These are phyloP conservation scores for Claviceps sorghi DNA, from an alignment of 2,329 filamentous ascomycete species.

Conservation along the genomic window DNA sequence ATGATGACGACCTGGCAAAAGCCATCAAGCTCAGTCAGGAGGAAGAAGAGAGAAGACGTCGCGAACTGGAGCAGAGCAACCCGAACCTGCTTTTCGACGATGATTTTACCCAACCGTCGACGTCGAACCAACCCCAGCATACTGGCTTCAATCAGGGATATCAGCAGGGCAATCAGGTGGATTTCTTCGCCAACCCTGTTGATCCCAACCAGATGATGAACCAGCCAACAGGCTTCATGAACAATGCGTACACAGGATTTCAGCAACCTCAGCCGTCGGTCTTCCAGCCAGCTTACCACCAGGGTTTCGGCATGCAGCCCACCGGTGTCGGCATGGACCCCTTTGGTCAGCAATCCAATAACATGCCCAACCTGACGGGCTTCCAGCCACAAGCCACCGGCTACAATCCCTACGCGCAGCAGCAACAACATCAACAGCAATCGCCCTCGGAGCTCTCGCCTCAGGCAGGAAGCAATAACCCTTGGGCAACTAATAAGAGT, in stretches of 20 bases:
- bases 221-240: conserved; percentile 63
- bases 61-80: conserved; percentile 76
- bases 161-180: conserved; percentile 88
- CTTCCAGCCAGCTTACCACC: conserved; percentile 45
- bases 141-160: conserved; percentile 96
- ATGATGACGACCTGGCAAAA: conserved; percentile 81
- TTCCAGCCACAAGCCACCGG: conserved; percentile 39
- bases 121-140: conserved; percentile 47
- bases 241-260: conserved; percentile 41
- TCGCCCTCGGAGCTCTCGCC: conserved; percentile 40
- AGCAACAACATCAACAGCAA: conserved; percentile 22
- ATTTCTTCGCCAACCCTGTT: conserved; percentile 94
- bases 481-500: conserved; percentile 58
- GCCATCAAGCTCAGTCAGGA: conserved; percentile 90
- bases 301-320: conserved; percentile 50
- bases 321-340: conserved; percentile 55
- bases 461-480: conserved; percentile 81
- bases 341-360: conserved; percentile 36
- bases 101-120: conserved; percentile 36
- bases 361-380: conserved; percentile 19
- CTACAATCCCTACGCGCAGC: conserved; percentile 39
- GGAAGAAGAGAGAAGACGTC: conserved; percentile 79
- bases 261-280: conserved; percentile 33
- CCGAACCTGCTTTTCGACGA: conserved; percentile 82
- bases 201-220: conserved; percentile 58